These are phyloP conservation scores for Ciborinia camelliae DNA, from an alignment of 2,329 filamentous ascomycete genomes.

Conservation along the genomic window DNA sequence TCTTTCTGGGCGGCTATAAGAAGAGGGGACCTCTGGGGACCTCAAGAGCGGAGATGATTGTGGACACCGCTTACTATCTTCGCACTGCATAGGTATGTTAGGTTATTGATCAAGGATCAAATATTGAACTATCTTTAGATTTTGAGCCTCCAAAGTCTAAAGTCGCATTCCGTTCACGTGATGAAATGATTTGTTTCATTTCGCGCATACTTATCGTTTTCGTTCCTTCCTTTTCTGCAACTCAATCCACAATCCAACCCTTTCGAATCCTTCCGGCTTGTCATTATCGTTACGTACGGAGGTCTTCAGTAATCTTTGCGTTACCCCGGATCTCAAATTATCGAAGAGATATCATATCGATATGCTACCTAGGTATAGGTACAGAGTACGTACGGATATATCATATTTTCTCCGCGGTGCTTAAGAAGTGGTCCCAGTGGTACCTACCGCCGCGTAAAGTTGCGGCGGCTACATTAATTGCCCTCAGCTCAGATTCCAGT, in stretches of 20 bases:
- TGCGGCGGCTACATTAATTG: background rate
- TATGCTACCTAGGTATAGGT: too few species aligned
- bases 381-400: background rate
- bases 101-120: constrained; percentile 10
- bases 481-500: background rate
- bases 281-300: background rate
- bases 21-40: background rate
- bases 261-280: background rate
- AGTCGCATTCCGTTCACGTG: background rate
- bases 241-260: background rate
- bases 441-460: background rate
- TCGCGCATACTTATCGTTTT: background rate
- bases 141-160: background rate
- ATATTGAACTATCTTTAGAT: background rate
- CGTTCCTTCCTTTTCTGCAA: background rate
- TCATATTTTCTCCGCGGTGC: background rate
- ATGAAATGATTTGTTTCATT: background rate
- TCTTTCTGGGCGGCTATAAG: constrained; percentile 7
- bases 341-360: background rate
- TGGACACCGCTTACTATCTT: background rate
- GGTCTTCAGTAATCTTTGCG: too few species aligned
- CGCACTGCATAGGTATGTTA: too few species aligned
- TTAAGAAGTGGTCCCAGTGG: constrained; percentile 13
- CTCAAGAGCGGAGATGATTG: background rate
- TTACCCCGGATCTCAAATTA: background rate